These are phyloP conservation scores for Cordyceps militaris DNA, from an alignment of 2,329 filamentous ascomycete genomes.

Conservation along the genomic window DNA sequence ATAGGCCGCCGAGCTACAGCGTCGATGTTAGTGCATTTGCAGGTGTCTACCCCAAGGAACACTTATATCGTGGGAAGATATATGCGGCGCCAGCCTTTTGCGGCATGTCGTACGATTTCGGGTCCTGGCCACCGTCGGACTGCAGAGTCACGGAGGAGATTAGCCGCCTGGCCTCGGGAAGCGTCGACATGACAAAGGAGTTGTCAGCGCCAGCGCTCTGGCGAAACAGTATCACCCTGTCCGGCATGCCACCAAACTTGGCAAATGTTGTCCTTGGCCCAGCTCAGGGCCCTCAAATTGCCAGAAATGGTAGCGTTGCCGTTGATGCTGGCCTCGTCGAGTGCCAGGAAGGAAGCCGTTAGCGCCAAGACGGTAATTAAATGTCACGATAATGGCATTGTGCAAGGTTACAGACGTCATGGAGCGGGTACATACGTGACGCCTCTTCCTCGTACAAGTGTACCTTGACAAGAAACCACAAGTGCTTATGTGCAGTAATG, in stretches of 20 bases:
- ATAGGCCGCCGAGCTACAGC: background rate
- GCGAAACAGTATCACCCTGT: background rate
- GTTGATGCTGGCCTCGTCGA: slow-evolving; percentile 13
- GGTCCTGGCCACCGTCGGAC: slow-evolving; percentile 15
- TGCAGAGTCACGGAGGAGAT: slow-evolving; percentile 19
- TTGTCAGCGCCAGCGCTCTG: slow-evolving; percentile 4
- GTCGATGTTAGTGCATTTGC: background rate
- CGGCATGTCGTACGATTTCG: slow-evolving; percentile 5
- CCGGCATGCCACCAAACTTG: background rate
- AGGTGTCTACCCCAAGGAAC: background rate
- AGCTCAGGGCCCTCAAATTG: background rate
- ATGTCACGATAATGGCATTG: slow-evolving; percentile 30
- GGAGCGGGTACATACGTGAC: slow-evolving; percentile 13
- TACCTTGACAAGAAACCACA: slow-evolving; percentile 17
- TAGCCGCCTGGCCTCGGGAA: background rate
- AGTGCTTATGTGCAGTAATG: background rate
- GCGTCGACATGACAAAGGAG: background rate
- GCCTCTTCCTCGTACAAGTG: slow-evolving; percentile 16
- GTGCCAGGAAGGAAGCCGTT: slow-evolving; percentile 29
- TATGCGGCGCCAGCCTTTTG: slow-evolving; percentile 15
- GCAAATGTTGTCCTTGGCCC: slow-evolving; percentile 8
- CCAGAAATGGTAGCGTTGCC: slow-evolving; percentile 14
- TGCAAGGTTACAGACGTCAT: slow-evolving; percentile 18
- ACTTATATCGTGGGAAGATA: slow-evolving; percentile 10
- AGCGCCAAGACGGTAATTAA: slow-evolving; percentile 33